Conservation (phyloP, 306 rosid genomes). For the Acacia acuminata region DNA sequence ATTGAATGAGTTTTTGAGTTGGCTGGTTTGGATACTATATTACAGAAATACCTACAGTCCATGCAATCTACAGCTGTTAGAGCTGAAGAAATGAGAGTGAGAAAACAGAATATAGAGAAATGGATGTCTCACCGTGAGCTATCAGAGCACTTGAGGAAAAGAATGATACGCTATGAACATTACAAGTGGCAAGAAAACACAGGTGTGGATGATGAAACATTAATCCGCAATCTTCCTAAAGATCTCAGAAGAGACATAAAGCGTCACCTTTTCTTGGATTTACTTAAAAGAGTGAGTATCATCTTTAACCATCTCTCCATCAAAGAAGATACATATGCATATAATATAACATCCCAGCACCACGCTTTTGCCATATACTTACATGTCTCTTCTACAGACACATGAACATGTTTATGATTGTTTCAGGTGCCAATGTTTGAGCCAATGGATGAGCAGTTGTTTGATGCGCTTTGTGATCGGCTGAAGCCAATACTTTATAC, state of each 20-base stretch:
- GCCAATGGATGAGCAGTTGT: background rate
- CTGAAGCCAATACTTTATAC: background rate
- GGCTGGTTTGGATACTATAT: background rate
- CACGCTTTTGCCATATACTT: too few relatives aligned
- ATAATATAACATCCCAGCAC: too few relatives aligned
- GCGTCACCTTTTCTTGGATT: constrained; percentile 66
- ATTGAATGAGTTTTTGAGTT: background rate
- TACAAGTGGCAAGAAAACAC: constrained; percentile 87
- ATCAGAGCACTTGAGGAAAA: constrained; percentile 56
- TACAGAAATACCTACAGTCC: background rate
- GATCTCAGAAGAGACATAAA: constrained; percentile 80
- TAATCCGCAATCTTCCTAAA: constrained; percentile 68
- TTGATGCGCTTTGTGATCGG: background rate
- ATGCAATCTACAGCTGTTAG: constrained; percentile 41
- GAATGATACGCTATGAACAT: constrained; percentile 69
- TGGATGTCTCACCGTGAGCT: constrained; percentile 88
- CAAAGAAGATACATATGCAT: too few relatives aligned
- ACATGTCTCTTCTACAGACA: too few relatives aligned
- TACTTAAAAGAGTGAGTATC: constrained; percentile 60
- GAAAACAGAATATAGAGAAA: constrained; percentile 57
- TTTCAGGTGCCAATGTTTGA: too few relatives aligned
- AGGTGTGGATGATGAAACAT: constrained; percentile 75
- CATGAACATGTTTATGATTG: too few relatives aligned
- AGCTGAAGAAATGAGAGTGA: constrained; percentile 78
- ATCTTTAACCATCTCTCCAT: background rate